These are phyloP conservation scores for Calcarisporium arbuscula DNA, from an alignment of 2,329 filamentous ascomycete genomes.

Conservation along the genomic window DNA sequence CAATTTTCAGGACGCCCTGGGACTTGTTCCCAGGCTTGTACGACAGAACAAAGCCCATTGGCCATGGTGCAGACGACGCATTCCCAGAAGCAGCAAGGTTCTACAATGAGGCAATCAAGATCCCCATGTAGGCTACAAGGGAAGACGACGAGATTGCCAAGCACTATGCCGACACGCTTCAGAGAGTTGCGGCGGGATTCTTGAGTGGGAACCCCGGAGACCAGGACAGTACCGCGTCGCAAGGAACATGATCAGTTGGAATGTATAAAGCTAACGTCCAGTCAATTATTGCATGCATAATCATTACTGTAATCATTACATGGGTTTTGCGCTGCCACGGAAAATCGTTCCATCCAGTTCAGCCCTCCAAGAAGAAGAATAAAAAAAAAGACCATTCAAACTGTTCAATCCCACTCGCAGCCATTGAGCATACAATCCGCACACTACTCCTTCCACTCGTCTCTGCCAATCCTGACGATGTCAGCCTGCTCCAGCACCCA, in stretches of 20 bases:
- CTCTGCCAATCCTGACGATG: constrained; percentile 60
- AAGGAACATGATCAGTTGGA: no score
- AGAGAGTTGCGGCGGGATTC: no score
- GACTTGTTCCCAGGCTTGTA: neutral
- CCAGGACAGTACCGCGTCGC: no score
- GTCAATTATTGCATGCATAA: no score
- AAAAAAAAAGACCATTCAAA: neutral
- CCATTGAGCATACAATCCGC: constrained; percentile 1
- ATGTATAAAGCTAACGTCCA: no score
- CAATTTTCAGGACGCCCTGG: constrained; percentile 6
- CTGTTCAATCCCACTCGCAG: neutral
- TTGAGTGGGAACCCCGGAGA: no score
- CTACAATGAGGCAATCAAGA: constrained; percentile 6
- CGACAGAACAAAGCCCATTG: constrained; percentile 1
- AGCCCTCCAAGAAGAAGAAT: constrained; percentile 3
- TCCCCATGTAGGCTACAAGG: constrained; percentile 3
- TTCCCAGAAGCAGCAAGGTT: constrained; percentile 3
- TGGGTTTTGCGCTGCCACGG: no score
- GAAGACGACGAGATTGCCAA: constrained; percentile 1
- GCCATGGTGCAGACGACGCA: neutral
- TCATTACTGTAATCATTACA: no score
- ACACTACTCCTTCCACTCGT: constrained; percentile 42
- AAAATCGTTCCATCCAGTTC: no score
- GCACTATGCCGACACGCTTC: no score
- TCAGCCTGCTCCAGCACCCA: constrained; percentile 57